Percentiles rank a stretch among this genome's conserved stretches.
phyloP scores from a whole-genome alignment of 139 green algal species.

The Coelastrella sp. region DNA sequence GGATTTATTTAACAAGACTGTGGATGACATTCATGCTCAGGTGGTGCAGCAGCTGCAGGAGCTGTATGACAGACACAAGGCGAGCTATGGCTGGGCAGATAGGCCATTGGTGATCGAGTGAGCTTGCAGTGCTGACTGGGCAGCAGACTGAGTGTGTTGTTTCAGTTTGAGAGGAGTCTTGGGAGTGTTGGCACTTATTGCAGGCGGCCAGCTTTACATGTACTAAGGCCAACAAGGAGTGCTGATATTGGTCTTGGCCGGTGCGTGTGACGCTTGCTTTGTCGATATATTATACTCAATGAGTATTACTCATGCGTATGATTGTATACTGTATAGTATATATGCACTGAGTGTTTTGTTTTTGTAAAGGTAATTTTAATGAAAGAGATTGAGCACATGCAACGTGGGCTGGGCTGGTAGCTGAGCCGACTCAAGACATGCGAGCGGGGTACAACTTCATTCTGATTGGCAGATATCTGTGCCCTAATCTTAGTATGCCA shows the following conservation, averaged over 20 bases:
- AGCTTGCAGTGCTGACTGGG: neutral
- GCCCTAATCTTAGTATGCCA: too few relatives aligned
- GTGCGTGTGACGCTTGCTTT: too few relatives aligned
- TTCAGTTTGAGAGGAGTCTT: neutral
- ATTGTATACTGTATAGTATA: neutral
- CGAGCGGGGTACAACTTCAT: too few relatives aligned
- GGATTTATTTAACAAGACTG: slow-evolving; percentile 37
- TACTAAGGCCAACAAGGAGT: neutral
- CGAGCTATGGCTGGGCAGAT: slow-evolving; percentile 42
- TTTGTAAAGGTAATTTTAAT: too few relatives aligned
- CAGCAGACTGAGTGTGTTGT: neutral
- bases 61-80: slow-evolving; percentile 51
- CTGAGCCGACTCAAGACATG: too few relatives aligned
- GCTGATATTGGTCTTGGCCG: neutral
- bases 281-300: neutral
- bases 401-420: too few relatives aligned
- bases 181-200: neutral
- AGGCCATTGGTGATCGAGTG: slow-evolving; percentile 44
- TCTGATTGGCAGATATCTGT: too few relatives aligned
- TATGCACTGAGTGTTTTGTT: too few relatives aligned
- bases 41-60: slow-evolving; percentile 47
- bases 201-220: neutral
- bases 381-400: too few relatives aligned
- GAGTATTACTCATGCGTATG: neutral
- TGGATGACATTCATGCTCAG: slow-evolving; percentile 48